Conservation (phyloP, 1,284 basidiomycete genomes). For the Chondrostereum purpureum region DNA sequence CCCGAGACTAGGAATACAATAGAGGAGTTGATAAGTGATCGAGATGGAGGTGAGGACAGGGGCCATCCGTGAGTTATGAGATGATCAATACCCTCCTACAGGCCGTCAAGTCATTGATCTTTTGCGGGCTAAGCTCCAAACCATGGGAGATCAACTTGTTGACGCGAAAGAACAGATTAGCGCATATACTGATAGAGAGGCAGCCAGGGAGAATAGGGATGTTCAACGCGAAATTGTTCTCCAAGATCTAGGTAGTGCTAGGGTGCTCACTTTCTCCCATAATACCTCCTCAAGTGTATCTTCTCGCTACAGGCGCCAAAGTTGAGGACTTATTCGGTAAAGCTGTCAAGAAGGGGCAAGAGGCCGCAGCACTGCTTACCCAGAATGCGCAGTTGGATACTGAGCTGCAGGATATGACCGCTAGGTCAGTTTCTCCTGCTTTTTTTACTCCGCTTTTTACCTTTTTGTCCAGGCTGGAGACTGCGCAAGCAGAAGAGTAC, state of each 20-base stretch:
- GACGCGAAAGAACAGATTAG: slow-evolving; percentile 32
- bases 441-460: too few species aligned
- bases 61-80: too few species aligned
- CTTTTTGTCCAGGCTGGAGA: too few species aligned
- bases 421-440: too few species aligned
- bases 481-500: too few species aligned
- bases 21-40: slow-evolving; percentile 30
- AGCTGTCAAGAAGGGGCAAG: slow-evolving; percentile 24
- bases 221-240: slow-evolving; percentile 18
- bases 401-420: slow-evolving; percentile 14
- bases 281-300: not conserved
- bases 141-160: slow-evolving; percentile 35
- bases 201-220: slow-evolving; percentile 22
- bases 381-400: slow-evolving; percentile 17
- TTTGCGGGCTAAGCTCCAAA: slow-evolving; percentile 43
- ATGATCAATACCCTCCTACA: slow-evolving; percentile 19
- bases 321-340: slow-evolving; percentile 22
- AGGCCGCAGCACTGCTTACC: slow-evolving; percentile 21
- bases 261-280: slow-evolving; percentile 10
- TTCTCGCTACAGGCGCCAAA: slow-evolving; percentile 18
- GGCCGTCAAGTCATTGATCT: slow-evolving; percentile 47
- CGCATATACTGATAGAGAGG: slow-evolving; percentile 33
- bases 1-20: slow-evolving; percentile 28
- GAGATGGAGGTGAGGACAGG: slow-evolving; percentile 23
- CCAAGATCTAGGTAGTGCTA: slow-evolving; percentile 22